Percentiles rank a stretch among this genome's conserved stretches.
Conservation (phyloP, 805 yeast species). For the Nakazawaea siamensis region DNA sequence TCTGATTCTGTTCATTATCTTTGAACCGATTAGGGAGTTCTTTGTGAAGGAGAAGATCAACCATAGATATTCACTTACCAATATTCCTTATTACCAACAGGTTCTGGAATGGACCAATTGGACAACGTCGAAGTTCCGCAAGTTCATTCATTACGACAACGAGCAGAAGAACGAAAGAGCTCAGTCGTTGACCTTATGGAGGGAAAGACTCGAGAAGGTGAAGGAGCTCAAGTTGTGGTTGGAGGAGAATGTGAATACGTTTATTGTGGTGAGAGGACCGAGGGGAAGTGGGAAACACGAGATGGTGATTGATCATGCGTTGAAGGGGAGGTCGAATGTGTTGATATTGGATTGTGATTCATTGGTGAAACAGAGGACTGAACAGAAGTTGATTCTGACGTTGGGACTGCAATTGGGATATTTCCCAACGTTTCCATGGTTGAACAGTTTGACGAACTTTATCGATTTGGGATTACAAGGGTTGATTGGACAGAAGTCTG, state of each 20-base stretch:
- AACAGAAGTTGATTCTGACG: constrained; percentile 54
- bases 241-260: constrained; percentile 83
- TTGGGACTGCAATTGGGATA: constrained; percentile 80
- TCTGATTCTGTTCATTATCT: constrained; percentile 72
- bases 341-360: constrained; percentile 74
- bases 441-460: constrained; percentile 69
- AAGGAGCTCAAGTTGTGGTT: constrained; percentile 72
- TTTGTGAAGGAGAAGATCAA: constrained; percentile 69
- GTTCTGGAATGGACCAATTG: constrained; percentile 22
- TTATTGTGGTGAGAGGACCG: constrained; percentile 87
- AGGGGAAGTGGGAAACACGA: constrained; percentile 91
- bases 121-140: constrained; percentile 14
- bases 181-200: constrained; percentile 43
- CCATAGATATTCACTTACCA: constrained; percentile 44
- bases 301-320: constrained; percentile 60
- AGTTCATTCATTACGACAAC: background rate
- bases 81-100: constrained; percentile 26
- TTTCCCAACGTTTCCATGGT: constrained; percentile 91
- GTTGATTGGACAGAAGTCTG: constrained; percentile 89
- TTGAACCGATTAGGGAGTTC: constrained; percentile 88
- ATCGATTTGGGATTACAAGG: constrained; percentile 85
- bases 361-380: constrained; percentile 66
- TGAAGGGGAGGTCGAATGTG: constrained; percentile 51
- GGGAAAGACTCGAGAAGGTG: constrained; percentile 59
- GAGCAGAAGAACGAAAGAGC: background rate